phyloP scores from a whole-genome alignment of 352 stramenopile species.

The Phytophthora vignae region DNA sequence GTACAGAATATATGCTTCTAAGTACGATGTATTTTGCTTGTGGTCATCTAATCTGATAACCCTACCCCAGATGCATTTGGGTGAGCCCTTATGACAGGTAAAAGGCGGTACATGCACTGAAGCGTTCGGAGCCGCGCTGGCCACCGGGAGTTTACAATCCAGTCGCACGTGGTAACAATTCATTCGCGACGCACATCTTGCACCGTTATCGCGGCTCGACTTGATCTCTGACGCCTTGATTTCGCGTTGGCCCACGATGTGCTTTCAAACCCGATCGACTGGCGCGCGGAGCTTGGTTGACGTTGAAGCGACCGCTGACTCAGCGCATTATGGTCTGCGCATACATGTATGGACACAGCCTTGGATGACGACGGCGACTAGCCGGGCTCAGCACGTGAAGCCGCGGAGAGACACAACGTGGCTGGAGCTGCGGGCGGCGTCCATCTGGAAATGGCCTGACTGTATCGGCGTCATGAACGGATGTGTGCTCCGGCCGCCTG shows the following conservation, averaged over 20 bases:
- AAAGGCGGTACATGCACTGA: too few species aligned
- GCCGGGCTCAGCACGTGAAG: conserved; percentile 15
- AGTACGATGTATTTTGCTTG: too few species aligned
- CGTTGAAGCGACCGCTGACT: conserved; percentile 27
- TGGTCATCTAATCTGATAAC: too few species aligned
- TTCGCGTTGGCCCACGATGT: conserved; percentile 15
- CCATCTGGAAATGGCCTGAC: conserved; percentile 36
- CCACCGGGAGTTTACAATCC: conserved; percentile 13
- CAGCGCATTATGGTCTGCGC: neutral
- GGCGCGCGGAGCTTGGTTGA: neutral
- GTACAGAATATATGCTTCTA: too few species aligned
- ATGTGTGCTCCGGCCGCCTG: conserved; percentile 29
- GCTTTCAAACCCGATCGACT: conserved; percentile 16
- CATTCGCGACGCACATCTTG: conserved; percentile 2
- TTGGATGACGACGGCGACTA: conserved; percentile 12
- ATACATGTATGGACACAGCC: neutral
- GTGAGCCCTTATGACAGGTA: too few species aligned
- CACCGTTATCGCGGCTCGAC: conserved; percentile 3
- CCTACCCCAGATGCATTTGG: too few species aligned
- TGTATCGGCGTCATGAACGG: conserved; percentile 17
- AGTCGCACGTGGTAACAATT: conserved; percentile 7
- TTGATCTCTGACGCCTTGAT: conserved; percentile 23
- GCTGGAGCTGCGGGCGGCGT: conserved; percentile 2
- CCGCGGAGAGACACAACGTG: conserved; percentile 23
- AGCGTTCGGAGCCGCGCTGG: neutral